Evolutionary conservation across 2,329 filamentous ascomycete species (phyloP).

Genomic region (Trichoderma sp.): DNA sequence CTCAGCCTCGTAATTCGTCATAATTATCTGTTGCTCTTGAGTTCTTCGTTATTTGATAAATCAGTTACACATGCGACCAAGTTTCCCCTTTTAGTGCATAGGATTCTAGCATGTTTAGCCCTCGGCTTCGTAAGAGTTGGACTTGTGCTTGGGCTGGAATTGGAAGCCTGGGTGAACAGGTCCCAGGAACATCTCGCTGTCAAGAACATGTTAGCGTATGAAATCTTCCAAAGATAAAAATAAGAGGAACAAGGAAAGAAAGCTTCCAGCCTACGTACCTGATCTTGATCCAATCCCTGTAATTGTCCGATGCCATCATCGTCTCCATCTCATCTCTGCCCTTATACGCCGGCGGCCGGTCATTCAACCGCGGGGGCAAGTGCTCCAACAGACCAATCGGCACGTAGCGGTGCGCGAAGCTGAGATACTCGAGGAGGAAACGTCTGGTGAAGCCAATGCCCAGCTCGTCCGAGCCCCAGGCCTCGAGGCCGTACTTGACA

Average conservation of each 20-base stretch:
- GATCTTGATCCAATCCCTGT: slow-evolving; percentile 98
- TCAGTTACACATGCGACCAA: not conserved
- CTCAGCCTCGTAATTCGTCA: not conserved
- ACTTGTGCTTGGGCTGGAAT: slow-evolving; percentile 98
- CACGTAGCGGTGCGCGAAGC: slow-evolving; percentile 90
- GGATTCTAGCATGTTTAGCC: slow-evolving; percentile 48
- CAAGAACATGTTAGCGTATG: slow-evolving; percentile 26
- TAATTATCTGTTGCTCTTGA: not conserved
- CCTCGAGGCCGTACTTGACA: slow-evolving; percentile 84
- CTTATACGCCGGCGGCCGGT: slow-evolving; percentile 81
- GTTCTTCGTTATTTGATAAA: not conserved
- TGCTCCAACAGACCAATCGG: slow-evolving; percentile 87
- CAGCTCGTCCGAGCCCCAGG: slow-evolving; percentile 94
- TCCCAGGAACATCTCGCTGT: slow-evolving; percentile 95
- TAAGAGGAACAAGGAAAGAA: not conserved
- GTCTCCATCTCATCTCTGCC: slow-evolving; percentile 92
- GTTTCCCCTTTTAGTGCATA: not conserved
- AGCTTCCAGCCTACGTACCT: slow-evolving; percentile 62
- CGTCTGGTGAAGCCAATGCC: slow-evolving; percentile 88
- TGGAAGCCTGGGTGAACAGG: slow-evolving; percentile 87
- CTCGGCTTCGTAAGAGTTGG: slow-evolving; percentile 82
- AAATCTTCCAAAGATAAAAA: not conserved
- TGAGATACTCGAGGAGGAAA: slow-evolving; percentile 94
- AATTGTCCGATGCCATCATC: slow-evolving; percentile 86
- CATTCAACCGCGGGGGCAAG: slow-evolving; percentile 85